Base-by-base conservation (phyloP, 805 yeast genomes). In the Saccharomycopsis fermentans region DNA sequence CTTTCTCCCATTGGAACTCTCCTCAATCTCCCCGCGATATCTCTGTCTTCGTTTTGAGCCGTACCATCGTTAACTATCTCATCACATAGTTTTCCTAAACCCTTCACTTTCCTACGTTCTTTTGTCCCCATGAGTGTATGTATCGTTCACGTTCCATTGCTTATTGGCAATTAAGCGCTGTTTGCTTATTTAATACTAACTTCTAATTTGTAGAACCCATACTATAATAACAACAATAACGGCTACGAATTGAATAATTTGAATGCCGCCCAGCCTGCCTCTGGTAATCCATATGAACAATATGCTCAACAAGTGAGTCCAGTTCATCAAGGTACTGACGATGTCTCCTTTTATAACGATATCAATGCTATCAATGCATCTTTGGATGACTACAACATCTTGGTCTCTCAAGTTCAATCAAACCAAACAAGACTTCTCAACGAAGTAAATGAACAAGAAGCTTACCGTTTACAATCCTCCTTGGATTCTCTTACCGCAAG, bases 401-500 rank as follows among this genome's bases (percentile, higher is more conserved):
- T 86, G 63, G 81, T 89, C 63, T 83, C 83, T 65, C 77, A 85
- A 65, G 81, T 88, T 61, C 87, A 86, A 69, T 76, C 79, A 59
- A 77, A 84, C 66, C 96, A 89, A 74, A 77, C 79, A 68, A 81
- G 83, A 65, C 75, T 90, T 40, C 74, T 89, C 66, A 83, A 83
- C 63, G 94, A 87, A 64, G 82, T 87, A 62, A 84, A 84, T 65
- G 82, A 81, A 62, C 86, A 84, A 62, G 83, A 82, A 67, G 87
- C 86, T 67, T 80, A 80, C 58, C 80, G 81, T 66, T 76, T 83
- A 60, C 84, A 90, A 71, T 78, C 80, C 63, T 90, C 88, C 71
- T 78, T 94, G 60, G 96, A 91, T 68, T 76, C 81, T 61, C 77
- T 88, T 59, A 84, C 85, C 55, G 75, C 86, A 55, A 95, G 90